These are phyloP conservation scores for Globisporangium echinulatum DNA, from an alignment of 352 stramenopile species.

Conservation along the genomic window DNA sequence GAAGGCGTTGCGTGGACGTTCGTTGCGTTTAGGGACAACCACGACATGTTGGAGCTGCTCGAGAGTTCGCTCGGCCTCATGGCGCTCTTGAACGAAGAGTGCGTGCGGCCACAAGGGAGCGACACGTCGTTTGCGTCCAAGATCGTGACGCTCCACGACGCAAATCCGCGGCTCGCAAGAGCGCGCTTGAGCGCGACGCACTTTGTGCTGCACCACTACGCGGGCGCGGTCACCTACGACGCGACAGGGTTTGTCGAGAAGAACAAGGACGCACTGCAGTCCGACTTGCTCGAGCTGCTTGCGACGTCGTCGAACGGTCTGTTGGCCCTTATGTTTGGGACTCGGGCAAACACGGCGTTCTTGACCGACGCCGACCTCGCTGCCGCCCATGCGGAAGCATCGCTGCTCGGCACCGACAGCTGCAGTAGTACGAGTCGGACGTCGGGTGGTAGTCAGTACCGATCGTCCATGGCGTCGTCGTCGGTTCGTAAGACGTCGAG, in stretches of 20 bases:
- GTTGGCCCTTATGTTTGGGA: slow-evolving; percentile 70
- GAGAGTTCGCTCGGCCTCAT: slow-evolving; percentile 89
- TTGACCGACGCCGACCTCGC: slow-evolving; percentile 57
- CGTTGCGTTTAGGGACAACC: slow-evolving; percentile 86
- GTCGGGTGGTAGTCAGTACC: too few species aligned
- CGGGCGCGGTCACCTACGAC: slow-evolving; percentile 75
- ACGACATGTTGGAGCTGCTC: slow-evolving; percentile 86
- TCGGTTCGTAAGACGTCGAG: slow-evolving; percentile 53
- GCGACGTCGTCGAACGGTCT: slow-evolving; percentile 61
- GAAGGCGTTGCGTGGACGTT: slow-evolving; percentile 77
- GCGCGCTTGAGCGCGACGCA: slow-evolving; percentile 63
- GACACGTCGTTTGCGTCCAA: slow-evolving; percentile 87
- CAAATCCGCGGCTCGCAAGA: slow-evolving; percentile 73
- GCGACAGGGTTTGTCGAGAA: slow-evolving; percentile 82
- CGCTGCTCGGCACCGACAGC: slow-evolving; percentile 28
- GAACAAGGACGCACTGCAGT: slow-evolving; percentile 84
- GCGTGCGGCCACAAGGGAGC: slow-evolving; percentile 81
- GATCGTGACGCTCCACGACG: slow-evolving; percentile 77
- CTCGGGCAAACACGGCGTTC: slow-evolving; percentile 38
- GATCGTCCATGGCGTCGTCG: not conserved
- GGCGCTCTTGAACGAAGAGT: slow-evolving; percentile 89
- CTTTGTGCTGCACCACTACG: slow-evolving; percentile 83
- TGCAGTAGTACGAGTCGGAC: slow-evolving; percentile 4
- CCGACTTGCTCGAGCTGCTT: slow-evolving; percentile 67
- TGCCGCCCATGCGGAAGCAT: slow-evolving; percentile 36